Evolutionary conservation across 345 rosid genomes (phyloP).

Genomic region (Ricinus communis): DNA sequence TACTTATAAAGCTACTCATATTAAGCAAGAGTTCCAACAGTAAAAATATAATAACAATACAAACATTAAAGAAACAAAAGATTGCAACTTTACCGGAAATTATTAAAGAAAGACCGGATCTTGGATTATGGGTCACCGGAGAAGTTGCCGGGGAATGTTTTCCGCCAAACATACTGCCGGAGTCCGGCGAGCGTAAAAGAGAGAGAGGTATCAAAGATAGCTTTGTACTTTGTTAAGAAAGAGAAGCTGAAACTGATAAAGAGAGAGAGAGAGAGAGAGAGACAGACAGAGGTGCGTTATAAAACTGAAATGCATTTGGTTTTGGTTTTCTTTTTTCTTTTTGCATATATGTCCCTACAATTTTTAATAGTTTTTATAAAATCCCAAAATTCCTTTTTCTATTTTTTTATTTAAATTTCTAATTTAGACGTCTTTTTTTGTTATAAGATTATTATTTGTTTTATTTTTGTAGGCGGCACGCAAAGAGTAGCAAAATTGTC

Average conservation of each 20-base stretch:
- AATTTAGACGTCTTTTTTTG: background rate
- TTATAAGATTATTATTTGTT: background rate
- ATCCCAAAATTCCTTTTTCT: background rate
- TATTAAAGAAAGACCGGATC: slow-evolving; percentile 27
- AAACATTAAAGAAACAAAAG: background rate
- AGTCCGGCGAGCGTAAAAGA: slow-evolving; percentile 36
- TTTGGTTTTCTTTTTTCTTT: background rate
- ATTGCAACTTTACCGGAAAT: slow-evolving; percentile 26
- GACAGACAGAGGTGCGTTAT: background rate
- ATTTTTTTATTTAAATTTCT: background rate
- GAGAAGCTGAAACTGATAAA: slow-evolving; percentile 15
- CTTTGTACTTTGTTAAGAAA: slow-evolving; percentile 20
- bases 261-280: background rate
- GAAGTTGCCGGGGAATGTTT: slow-evolving; percentile 16
- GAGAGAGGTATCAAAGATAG: slow-evolving; percentile 15
- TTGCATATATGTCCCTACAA: slow-evolving; percentile 13
- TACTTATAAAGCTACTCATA: background rate
- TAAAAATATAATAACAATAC: background rate
- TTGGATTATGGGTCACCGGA: slow-evolving; percentile 15
- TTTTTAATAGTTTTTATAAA: slow-evolving; percentile 11
- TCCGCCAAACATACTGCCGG: slow-evolving; percentile 44
- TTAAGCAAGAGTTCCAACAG: background rate
- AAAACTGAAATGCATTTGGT: slow-evolving; percentile 15
- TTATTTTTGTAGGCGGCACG: background rate
- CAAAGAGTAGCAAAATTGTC: slow-evolving; percentile 13